Evolutionary conservation across 208 protist genomes (phyloP).

Genomic region (Acanthamoeba sp.): DNA sequence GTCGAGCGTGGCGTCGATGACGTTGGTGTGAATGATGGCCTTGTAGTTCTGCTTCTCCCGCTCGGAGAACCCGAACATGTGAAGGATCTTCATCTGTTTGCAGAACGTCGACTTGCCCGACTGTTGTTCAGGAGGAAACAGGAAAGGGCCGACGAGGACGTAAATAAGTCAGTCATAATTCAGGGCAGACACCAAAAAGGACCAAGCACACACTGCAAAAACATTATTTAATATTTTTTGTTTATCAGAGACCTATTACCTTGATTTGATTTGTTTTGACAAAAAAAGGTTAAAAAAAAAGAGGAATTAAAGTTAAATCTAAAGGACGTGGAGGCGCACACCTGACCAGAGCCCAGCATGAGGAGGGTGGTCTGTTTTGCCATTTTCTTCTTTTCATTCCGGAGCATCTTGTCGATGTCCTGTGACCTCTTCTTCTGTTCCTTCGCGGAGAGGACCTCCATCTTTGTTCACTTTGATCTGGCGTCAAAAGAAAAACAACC

Average conservation of each 20-base stretch:
- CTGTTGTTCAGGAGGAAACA: conserved; percentile 81
- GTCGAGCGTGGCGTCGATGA: conserved; percentile 81
- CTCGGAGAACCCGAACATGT: conserved; percentile 87
- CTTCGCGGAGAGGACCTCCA: conserved; percentile 1
- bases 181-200: too few species aligned
- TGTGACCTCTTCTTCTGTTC: conserved; percentile 56
- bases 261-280: too few species aligned
- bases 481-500: neutral
- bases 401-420: conserved; percentile 66
- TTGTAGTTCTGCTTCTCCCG: conserved; percentile 83
- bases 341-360: conserved; percentile 54
- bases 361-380: conserved; percentile 38
- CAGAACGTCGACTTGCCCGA: conserved; percentile 91
- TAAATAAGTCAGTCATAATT: too few species aligned
- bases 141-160: too few species aligned
- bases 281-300: neutral
- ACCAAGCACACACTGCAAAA: too few species aligned
- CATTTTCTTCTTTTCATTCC: conserved; percentile 34
- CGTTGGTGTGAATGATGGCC: conserved; percentile 82
- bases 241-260: too few species aligned
- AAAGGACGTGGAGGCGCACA: neutral
- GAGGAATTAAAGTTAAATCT: neutral
- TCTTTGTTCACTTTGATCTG: neutral
- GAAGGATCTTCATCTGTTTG: conserved; percentile 91
- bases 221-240: too few species aligned